Conservation (phyloP, 176 grass and related monocot species). For the Aegilops umbellulata region DNA sequence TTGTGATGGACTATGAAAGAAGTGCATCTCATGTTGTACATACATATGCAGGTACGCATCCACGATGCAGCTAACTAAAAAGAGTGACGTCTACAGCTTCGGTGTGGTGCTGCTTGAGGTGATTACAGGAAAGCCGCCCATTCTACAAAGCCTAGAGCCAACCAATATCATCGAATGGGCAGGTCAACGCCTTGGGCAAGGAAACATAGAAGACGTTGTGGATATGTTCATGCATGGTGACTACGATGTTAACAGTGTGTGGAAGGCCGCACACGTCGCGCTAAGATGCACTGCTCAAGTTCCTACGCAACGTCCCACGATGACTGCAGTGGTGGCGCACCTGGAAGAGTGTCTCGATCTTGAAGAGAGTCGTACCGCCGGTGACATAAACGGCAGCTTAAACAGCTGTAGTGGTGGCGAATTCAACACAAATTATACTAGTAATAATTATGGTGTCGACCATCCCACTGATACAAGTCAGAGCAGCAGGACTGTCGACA, state of each 20-base stretch:
- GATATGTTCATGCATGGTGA: slow-evolving; percentile 23
- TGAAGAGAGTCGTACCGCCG: background rate
- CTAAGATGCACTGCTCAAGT: slow-evolving; percentile 40
- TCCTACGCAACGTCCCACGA: slow-evolving; percentile 32
- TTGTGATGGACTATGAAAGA: background rate
- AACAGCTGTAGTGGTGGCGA: too few relatives aligned
- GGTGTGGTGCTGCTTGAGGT: slow-evolving; percentile 52
- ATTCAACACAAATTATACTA: too few relatives aligned
- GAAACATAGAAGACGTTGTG: slow-evolving; percentile 44
- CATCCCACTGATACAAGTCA: too few relatives aligned
- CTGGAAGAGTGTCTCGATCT: slow-evolving; percentile 51
- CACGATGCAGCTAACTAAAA: background rate
- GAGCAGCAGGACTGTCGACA: too few relatives aligned
- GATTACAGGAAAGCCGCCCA: slow-evolving; percentile 24
- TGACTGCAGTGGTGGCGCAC: slow-evolving; percentile 50
- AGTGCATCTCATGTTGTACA: background rate
- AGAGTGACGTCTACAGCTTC: slow-evolving; percentile 68
- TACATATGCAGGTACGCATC: slow-evolving; percentile 17
- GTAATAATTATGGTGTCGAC: too few relatives aligned
- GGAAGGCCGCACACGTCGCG: slow-evolving; percentile 53
- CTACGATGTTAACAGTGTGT: slow-evolving; percentile 44
- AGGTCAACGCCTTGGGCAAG: background rate
- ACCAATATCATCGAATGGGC: slow-evolving; percentile 34
- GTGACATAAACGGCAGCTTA: too few relatives aligned
- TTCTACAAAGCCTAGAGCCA: slow-evolving; percentile 16